A percentile compares a stretch with the other conserved stretches of the same genome.
These are phyloP conservation scores for Auriscalpium orientale DNA, from an alignment of 768 basidiomycete species.

Conservation along the genomic window DNA sequence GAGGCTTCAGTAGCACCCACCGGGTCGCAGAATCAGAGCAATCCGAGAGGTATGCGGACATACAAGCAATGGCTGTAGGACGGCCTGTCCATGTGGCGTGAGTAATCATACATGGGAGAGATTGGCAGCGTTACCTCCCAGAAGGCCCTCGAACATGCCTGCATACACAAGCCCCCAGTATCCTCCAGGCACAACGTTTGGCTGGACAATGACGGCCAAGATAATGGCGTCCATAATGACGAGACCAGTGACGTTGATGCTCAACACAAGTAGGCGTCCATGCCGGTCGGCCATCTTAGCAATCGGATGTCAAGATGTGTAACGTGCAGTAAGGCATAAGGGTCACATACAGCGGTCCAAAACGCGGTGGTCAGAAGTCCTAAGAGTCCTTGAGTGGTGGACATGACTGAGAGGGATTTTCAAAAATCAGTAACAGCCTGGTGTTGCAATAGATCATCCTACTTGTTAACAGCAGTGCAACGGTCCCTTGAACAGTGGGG, in stretches of 20 bases:
- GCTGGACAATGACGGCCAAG: not conserved
- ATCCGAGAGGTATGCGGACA: slow-evolving; percentile 2
- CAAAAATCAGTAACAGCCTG: no score
- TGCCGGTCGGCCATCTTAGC: slow-evolving; percentile 2
- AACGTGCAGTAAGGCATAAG: not conserved
- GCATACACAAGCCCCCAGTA: not conserved
- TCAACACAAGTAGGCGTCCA: not conserved
- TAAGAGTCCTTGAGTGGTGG: not conserved
- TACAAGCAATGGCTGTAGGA: not conserved
- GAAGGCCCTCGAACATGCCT: not conserved
- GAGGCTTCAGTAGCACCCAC: not conserved
- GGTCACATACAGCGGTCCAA: not conserved
- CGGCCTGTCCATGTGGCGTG: not conserved
- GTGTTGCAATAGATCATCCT: not conserved
- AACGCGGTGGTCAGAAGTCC: not conserved
- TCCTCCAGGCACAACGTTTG: not conserved
- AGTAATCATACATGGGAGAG: no score
- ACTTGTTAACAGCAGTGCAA: not conserved
- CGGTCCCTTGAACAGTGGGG: not conserved
- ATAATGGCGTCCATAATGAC: not conserved
- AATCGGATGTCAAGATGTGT: no score
- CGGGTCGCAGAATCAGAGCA: not conserved
- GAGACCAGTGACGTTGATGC: not conserved
- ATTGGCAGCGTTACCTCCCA: not conserved
- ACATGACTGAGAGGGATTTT: not conserved